These are phyloP conservation scores for Ogataea siamensis DNA, from an alignment of 805 yeast genomes.

Conservation along the genomic window DNA sequence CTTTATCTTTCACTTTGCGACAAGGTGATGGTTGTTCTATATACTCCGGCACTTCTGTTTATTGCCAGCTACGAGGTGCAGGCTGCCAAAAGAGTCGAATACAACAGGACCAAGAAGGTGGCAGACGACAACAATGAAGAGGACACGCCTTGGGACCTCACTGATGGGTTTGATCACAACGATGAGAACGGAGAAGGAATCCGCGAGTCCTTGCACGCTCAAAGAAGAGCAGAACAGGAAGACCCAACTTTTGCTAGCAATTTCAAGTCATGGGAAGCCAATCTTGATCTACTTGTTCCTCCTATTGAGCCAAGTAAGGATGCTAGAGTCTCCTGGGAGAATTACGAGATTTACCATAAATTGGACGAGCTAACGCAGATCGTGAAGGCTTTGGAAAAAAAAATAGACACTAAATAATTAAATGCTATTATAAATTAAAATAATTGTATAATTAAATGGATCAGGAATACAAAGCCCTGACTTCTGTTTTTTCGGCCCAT, in stretches of 20 bases:
- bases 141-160: slow-evolving; percentile 79
- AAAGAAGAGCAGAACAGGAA: slow-evolving; percentile 58
- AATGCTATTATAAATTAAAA: slow-evolving; percentile 7
- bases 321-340: slow-evolving; percentile 63
- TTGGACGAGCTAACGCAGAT: slow-evolving; percentile 44
- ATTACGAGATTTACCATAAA: slow-evolving; percentile 51
- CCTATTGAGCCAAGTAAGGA: slow-evolving; percentile 56
- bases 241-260: slow-evolving; percentile 69
- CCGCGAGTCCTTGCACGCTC: slow-evolving; percentile 44
- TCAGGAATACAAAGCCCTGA: slow-evolving; percentile 32
- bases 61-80: slow-evolving; percentile 64
- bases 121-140: slow-evolving; percentile 78
- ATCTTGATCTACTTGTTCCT: slow-evolving; percentile 51
- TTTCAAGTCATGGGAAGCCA: slow-evolving; percentile 46
- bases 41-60: slow-evolving; percentile 62
- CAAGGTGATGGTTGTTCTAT: slow-evolving; percentile 59
- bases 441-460: slow-evolving; percentile 1
- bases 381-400: slow-evolving; percentile 35
- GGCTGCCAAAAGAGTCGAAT: slow-evolving; percentile 65
- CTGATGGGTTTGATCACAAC: slow-evolving; percentile 62
- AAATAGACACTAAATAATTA: slow-evolving; percentile 23
- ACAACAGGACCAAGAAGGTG: slow-evolving; percentile 60
- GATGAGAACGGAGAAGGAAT: slow-evolving; percentile 33
- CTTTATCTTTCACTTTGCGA: slow-evolving; percentile 44
- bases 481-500: slow-evolving; percentile 34